These are phyloP conservation scores for Penicillium pulvis DNA, from an alignment of 495 filamentous ascomycete species.

Conservation along the genomic window DNA sequence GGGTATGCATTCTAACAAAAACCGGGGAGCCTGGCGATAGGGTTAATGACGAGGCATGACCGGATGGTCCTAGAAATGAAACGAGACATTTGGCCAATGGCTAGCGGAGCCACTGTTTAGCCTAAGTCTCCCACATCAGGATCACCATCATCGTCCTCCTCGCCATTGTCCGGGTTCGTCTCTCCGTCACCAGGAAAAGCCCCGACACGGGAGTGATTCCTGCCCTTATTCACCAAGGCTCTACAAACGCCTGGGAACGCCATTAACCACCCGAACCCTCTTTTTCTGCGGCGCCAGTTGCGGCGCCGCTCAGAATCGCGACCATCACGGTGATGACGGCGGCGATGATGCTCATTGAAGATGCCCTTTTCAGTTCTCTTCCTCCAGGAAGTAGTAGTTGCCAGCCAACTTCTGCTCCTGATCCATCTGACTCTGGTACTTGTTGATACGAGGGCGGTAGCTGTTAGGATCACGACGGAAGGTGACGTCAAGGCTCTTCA, in stretches of 20 bases:
- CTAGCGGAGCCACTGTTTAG: slow-evolving; percentile 31
- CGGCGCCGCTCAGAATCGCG: slow-evolving; percentile 45
- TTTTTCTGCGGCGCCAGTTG: slow-evolving; percentile 35
- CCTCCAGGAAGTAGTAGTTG: slow-evolving; percentile 97
- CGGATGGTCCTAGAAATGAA: slow-evolving; percentile 15
- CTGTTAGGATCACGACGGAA: slow-evolving; percentile 98
- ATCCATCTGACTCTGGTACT: slow-evolving; percentile 90
- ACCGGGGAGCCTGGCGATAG: slow-evolving; percentile 17
- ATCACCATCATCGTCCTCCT: slow-evolving; percentile 44
- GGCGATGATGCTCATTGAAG: slow-evolving; percentile 47
- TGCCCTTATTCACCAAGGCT: slow-evolving; percentile 39
- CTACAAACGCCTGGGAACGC: slow-evolving; percentile 49
- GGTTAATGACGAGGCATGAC: slow-evolving; percentile 15
- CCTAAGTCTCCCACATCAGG: slow-evolving; percentile 16
- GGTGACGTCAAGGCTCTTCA: slow-evolving; percentile 94
- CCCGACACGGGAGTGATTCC: slow-evolving; percentile 28
- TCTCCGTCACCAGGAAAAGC: slow-evolving; percentile 44
- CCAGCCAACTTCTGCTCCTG: slow-evolving; percentile 94
- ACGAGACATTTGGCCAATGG: slow-evolving; percentile 15
- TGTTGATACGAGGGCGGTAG: slow-evolving; percentile 97
- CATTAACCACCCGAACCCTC: slow-evolving; percentile 41
- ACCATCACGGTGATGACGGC: slow-evolving; percentile 42
- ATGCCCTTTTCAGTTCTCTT: slow-evolving; percentile 76
- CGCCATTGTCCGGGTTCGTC: slow-evolving; percentile 46
- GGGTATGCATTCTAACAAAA: slow-evolving; percentile 8